Percentiles rank a stretch among this genome's conserved stretches.
phyloP scores from a whole-genome alignment of 805 yeast species.

The Starmera dryadoides region DNA sequence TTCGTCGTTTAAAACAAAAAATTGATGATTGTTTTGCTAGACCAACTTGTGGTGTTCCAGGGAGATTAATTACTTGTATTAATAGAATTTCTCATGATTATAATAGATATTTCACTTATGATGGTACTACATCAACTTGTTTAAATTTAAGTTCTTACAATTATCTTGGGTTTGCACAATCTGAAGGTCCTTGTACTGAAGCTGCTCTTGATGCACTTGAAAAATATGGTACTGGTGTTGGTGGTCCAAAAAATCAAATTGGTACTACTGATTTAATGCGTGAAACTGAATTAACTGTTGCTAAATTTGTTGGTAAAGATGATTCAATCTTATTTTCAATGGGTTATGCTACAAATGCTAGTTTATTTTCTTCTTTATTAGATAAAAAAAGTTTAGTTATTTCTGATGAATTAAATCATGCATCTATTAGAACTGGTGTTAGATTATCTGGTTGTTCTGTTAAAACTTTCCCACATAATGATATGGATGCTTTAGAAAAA shows the following conservation, averaged over 20 bases:
- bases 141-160: conserved; percentile 87
- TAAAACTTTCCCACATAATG: conserved; percentile 87
- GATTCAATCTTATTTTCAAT: conserved; percentile 81
- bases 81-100: conserved; percentile 68
- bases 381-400: conserved; percentile 87
- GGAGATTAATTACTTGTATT: conserved; percentile 77
- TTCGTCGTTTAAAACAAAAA: conserved; percentile 84
- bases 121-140: conserved; percentile 72
- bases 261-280: conserved; percentile 75
- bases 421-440: conserved; percentile 92
- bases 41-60: conserved; percentile 97
- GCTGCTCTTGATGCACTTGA: conserved; percentile 55
- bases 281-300: conserved; percentile 69
- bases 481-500: conserved; percentile 72
- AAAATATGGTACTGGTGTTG: conserved; percentile 69
- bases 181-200: conserved; percentile 86
- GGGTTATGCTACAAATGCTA: conserved; percentile 96
- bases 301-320: conserved; percentile 86
- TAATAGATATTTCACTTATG: conserved; percentile 58
- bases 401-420: conserved; percentile 91
- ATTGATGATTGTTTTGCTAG: conserved; percentile 93
- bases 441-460: conserved; percentile 90
- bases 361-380: conserved; percentile 72
- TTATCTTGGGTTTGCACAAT: conserved; percentile 95
- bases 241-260: conserved; percentile 66